Base-by-base conservation (phyloP, 1,284 basidiomycete genomes). In the Filobasidium uniguttulatum region DNA sequence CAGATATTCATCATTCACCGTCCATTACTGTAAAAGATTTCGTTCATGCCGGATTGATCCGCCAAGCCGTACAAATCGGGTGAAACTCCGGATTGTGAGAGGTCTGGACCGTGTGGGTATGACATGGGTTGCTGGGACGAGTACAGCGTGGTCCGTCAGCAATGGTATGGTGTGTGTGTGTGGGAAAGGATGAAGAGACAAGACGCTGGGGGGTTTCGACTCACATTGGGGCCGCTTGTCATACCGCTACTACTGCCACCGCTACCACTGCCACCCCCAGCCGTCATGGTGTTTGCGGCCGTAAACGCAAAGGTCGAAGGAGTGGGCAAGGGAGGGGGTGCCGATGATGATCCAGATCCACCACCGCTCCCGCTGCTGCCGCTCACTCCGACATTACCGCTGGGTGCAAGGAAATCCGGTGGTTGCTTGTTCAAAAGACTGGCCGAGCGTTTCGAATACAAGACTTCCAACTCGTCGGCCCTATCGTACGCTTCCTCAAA, bases 401-500 rank as follows among this genome's bases (percentile, higher is more conserved):
- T n/a, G n/a, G n/a, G n/a, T n/a, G n/a, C n/a, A n/a, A n/a, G n/a
- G n/a, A n/a, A n/a, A n/a, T n/a, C n/a, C n/a, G 31, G 31, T 10
- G 31, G 31, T 33, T 9, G 31, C 9, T 33, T 33, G 31, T n/a
- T n/a, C 10, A 33, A 10, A 33, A n/a, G 31, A 9, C n/a, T 9
- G 31, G 31, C 31, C 31, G 31, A 33, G n/a, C 10, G 9, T 33
- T 33, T 33, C n/a, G 9, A n/a, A 33, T 10, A 33, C 10, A 19
- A 9, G n/a, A 31, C 49, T 46, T 67, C 66, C 22, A 73, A 59
- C 44, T 83, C 77, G 31, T 74, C 72, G 1, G 85, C 83, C 57
- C 83, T 78, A 28, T 85, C 83, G 49, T 80, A 83, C 43, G 84
- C 81, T 60, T 89, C 85, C 61, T 88, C 87, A 52, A 68, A 74